Evolutionary conservation across 805 yeast genomes (phyloP), one percentile per base, ranked within the genome.

Genomic region (Myxozyma lipomycoides): DNA sequence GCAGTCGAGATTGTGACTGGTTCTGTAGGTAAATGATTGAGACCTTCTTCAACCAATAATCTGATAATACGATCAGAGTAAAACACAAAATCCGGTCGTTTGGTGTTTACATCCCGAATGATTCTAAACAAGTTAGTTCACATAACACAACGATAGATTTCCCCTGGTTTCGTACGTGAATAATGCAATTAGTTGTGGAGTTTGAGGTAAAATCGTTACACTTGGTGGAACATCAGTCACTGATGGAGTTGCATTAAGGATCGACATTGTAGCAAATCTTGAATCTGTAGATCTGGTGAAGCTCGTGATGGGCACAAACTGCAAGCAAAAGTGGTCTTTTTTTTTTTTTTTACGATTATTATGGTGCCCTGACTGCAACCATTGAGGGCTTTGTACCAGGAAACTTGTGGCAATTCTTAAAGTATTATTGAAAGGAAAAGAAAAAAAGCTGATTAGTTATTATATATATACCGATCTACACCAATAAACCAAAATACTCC

Each of bases 51-150:
- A 17, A 93, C 98, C 54, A 93, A 72, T 40, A 93, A 73, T 52
- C 99, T 78, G 66, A 93, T 93, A 70, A 93, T 90, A 67, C 99
- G 77, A 67, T 93, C 97, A 10, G 97, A 81, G 68, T 91, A 93
- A 69, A 93, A 93, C 47, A 93, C 91, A 66, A 93, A 93, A 65
- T 93, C 97, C 1, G 93, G 86, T 64, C 98, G 80, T 51, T 78
- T 74, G 17, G 98, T 91, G 49, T 71, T 71, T 62, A 76, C 78
- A 68, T 87, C 86, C 65, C 99, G 83, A 63, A 93, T 89, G 64
- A 90, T 89, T 17, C 78, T 74, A n/a, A n/a, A 40, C n/a, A 37
- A 10, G 40, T 30, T 24, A 40, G 10, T 23, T 10, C n/a, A 18
- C 26, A 42, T 43, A 41, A 25, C 19, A 34, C 24, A 1, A 22